Conservation (phyloP, 805 yeast genomes). For the Starmera dryadoides region DNA sequence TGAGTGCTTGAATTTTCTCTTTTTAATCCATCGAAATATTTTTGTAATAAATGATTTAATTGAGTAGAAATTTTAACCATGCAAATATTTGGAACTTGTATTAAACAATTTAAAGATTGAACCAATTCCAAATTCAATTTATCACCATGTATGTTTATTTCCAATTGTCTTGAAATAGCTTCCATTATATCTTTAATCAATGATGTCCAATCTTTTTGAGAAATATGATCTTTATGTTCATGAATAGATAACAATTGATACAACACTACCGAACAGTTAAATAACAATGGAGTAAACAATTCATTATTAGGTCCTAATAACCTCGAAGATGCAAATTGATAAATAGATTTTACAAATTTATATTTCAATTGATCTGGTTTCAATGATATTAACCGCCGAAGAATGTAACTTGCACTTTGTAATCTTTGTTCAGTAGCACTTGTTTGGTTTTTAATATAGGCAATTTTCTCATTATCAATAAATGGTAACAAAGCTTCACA, state of each 20-base stretch:
- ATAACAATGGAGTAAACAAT: conserved; percentile 21
- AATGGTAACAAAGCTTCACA: conserved; percentile 22
- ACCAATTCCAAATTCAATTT: conserved; percentile 21
- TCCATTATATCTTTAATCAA: conserved; percentile 6
- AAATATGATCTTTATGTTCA: conserved; percentile 14
- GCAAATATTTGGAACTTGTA: conserved; percentile 19
- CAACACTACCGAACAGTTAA: conserved; percentile 23
- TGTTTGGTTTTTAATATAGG: conserved; percentile 19
- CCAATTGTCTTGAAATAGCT: conserved; percentile 6
- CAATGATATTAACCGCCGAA: conserved; percentile 18
- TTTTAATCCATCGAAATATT: conserved; percentile 14
- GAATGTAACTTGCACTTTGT: conserved; percentile 24
- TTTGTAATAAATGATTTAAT: conserved; percentile 12
- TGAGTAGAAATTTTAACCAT: conserved; percentile 12
- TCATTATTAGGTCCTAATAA: conserved; percentile 5
- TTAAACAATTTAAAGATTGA: conserved; percentile 14
- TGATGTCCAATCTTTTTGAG: conserved; percentile 10
- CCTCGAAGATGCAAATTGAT: not conserved
- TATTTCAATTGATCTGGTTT: conserved; percentile 9
- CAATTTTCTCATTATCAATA: conserved; percentile 29
- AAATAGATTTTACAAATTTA: conserved; percentile 7
- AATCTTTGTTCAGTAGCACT: conserved; percentile 23
- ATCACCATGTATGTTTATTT: conserved; percentile 15
- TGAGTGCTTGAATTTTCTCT: conserved; percentile 25
- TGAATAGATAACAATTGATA: conserved; percentile 16